Evolutionary conservation across 2,329 filamentous ascomycete species (phyloP), one percentile per base, ranked within the genome.

Genomic region (Colletotrichum sidae): DNA sequence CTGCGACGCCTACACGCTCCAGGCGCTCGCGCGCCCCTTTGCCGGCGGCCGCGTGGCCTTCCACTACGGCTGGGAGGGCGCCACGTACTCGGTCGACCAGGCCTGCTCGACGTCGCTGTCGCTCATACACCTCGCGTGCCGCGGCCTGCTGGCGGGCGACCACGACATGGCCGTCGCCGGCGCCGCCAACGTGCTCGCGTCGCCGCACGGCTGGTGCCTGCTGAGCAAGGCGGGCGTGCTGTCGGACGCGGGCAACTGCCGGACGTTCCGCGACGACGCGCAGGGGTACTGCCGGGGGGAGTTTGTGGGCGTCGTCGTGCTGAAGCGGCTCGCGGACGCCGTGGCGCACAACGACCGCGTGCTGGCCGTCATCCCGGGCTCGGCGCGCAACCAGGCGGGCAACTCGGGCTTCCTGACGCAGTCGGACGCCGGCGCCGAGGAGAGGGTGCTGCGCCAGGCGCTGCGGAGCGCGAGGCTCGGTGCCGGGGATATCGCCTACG

Each of bases 231-330:
- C 60, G 1, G 62, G 62, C 2, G 75, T 78, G 15, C 67, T 76
- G 2, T 75, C 72, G 56, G 67, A 70, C 5, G 74, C 73, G 0
- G 77, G 77, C 0, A 66, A 71, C 38, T 77, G 72, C 53, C 76
- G 75, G 60, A 69, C 77, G 0, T 79, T 77, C 46, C 75, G 77
- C 34, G 68, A 62, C 2, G 9, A 25, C 1, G 75, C 72, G 2
- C 77, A 84, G 57, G 86, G 85, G 0, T 88, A 87, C 67, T 83
- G 78, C 8, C 77, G 84, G 1, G 82, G 79, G 0, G 85, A 88
- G 47, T 84, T 81, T 0, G 72, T 78, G 1, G 81, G 72, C 0
- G 68, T 76, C 0, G 67, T 87, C 0, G 67, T 85, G 2, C 63
- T 88, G 1, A 87, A 87, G 73, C 75, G 70, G 0, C 73, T 87